Base-by-base conservation (phyloP, 495 filamentous ascomycete species). In the Pyrenopolyporus hunteri region DNA sequence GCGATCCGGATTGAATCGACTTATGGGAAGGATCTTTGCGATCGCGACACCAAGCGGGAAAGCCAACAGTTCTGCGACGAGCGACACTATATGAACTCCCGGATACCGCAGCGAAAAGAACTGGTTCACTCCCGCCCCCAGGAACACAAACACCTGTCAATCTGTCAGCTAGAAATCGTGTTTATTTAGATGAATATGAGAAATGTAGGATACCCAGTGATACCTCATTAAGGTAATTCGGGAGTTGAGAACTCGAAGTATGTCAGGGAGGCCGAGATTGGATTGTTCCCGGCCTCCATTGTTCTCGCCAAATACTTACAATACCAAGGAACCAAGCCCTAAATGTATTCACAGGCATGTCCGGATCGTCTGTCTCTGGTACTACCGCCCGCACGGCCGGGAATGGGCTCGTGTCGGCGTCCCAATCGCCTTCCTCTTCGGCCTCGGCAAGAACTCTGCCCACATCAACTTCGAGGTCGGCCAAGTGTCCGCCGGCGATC, bases 361-460 rank as follows among this genome's bases (percentile, higher is more conserved):
- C 55, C 0, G 67, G 57, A 22, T 71, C 63, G 26, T 73, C 76
- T 6, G 68, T 73, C 50, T 72, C 70, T 3, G 68, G 66, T 4
- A 76, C 73, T n/a, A 74, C 71, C 16, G 75, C 75, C 4, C 75
- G 66, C n/a, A 77, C 75, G 37, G 70, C 69, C 22, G 71, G 68
- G 47, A 75, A 77, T 4, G 75, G 73, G 17, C 68, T 70, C n/a
- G 67, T 70, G 39, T 66, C 63, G 19, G 69, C 67, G 46, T 67
- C 52, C 33, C 35, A 67, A 64, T 56, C 44, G 61, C 71, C 76
- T 57, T 80, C 75, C 20, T 75, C 73, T 14, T 70, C 69, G 52
- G 71, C 73, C 19, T 61, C 64, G n/a, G 67, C 46, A 1, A 70
- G 59, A 6, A 74, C 52, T 0, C 53, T 57, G 4, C 61, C 44